These are phyloP conservation scores for Leucosporidium scottii DNA, from an alignment of 768 basidiomycete genomes.

Conservation along the genomic window DNA sequence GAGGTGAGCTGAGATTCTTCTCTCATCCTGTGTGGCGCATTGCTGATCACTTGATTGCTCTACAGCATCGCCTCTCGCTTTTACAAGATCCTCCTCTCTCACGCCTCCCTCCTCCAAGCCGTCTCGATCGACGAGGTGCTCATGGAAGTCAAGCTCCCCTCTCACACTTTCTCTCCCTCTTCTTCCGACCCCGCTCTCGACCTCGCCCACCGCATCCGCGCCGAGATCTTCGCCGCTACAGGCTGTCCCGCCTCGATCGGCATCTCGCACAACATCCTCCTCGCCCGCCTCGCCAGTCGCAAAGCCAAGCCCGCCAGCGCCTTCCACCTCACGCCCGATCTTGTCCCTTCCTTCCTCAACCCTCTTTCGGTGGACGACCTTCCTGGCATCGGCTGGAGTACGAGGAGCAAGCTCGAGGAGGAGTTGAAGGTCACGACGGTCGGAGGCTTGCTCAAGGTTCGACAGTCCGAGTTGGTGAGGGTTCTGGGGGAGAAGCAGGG, in stretches of 20 bases:
- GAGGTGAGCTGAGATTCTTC: constrained; percentile 43
- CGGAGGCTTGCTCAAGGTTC: constrained; percentile 54
- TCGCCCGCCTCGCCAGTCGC: constrained; percentile 85
- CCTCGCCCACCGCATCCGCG: constrained; percentile 58
- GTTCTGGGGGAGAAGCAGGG: constrained; percentile 73
- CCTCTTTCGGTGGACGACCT: constrained; percentile 70
- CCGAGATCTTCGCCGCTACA: constrained; percentile 67
- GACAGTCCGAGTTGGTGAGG: constrained; percentile 49
- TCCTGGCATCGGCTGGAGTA: constrained; percentile 76
- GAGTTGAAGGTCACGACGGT: constrained; percentile 58
- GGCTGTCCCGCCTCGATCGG: constrained; percentile 73
- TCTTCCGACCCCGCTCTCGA: constrained; percentile 17
- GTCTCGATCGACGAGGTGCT: constrained; percentile 95
- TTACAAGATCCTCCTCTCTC: constrained; percentile 83
- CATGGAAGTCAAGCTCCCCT: constrained; percentile 59
- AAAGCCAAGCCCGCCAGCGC: constrained; percentile 85
- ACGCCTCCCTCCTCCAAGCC: constrained; percentile 85
- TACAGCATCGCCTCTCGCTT: constrained; percentile 66
- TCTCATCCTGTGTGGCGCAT: background rate
- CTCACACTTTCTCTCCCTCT: constrained; percentile 41
- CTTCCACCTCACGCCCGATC: constrained; percentile 59
- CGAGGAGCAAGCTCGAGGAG: constrained; percentile 61
- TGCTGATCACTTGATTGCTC: constrained; percentile 4
- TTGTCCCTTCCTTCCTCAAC: constrained; percentile 54
- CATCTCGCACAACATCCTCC: constrained; percentile 80